Evolutionary conservation across 352 stramenopile species (phyloP).

Genomic region (Phytophthora multivora): DNA sequence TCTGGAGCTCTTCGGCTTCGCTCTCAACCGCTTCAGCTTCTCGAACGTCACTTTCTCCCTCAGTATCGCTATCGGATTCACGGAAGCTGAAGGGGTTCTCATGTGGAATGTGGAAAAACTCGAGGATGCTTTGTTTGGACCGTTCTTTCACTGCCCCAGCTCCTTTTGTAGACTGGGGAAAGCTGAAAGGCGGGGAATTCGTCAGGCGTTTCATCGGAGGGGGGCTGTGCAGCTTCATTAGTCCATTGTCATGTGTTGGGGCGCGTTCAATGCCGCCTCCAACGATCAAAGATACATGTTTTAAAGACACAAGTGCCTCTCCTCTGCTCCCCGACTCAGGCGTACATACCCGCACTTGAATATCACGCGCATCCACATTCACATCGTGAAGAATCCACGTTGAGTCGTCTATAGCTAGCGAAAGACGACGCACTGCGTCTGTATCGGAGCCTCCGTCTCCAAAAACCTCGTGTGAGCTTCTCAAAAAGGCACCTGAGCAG

Average conservation of each 20-base stretch:
- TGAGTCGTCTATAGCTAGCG: constrained; percentile 17
- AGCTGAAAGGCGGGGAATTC: constrained; percentile 11
- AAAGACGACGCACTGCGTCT: constrained; percentile 28
- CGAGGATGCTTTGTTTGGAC: constrained; percentile 70
- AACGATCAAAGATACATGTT: constrained; percentile 54
- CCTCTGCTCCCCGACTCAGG: constrained; percentile 66
- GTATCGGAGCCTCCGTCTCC: background rate
- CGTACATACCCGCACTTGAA: constrained; percentile 73
- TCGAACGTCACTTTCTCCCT: constrained; percentile 20
- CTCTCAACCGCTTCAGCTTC: constrained; percentile 5
- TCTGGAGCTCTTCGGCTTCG: constrained; percentile 9
- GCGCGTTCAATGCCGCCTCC: constrained; percentile 41
- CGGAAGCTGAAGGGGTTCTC: constrained; percentile 78
- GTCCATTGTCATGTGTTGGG: constrained; percentile 33
- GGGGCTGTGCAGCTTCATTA: constrained; percentile 27
- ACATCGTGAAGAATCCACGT: constrained; percentile 55
- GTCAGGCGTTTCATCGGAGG: constrained; percentile 20
- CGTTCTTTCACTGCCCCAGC: constrained; percentile 11
- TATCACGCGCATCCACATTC: constrained; percentile 51
- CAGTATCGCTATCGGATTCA: constrained; percentile 47
- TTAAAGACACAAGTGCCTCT: constrained; percentile 65
- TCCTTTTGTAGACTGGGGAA: constrained; percentile 6
- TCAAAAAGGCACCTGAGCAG: constrained; percentile 47
- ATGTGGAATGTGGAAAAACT: constrained; percentile 73
- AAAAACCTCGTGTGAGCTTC: constrained; percentile 37